Evolutionary conservation across 495 filamentous ascomycete species (phyloP).

Genomic region (Neurospora sp.): DNA sequence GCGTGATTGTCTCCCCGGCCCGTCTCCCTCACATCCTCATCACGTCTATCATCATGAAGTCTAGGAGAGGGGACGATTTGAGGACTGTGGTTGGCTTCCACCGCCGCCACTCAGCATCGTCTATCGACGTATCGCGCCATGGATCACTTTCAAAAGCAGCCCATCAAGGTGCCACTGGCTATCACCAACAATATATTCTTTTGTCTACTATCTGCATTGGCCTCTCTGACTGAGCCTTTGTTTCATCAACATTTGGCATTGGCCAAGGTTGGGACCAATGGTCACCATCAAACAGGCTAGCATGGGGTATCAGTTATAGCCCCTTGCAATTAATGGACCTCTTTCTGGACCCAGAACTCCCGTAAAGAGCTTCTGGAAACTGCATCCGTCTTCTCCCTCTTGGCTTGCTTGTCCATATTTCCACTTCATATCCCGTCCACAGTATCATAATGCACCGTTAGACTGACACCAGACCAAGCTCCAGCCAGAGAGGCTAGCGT

Average conservation of each 20-base stretch:
- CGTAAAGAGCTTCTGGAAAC: background rate
- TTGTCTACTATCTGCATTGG: background rate
- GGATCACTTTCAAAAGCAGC: background rate
- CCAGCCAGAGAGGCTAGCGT: background rate
- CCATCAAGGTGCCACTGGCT: background rate
- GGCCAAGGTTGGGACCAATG: background rate
- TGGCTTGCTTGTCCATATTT: background rate
- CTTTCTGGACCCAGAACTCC: too few relatives aligned
- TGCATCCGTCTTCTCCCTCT: background rate
- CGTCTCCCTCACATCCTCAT: background rate
- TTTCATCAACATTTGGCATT: background rate
- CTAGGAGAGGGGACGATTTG: background rate
- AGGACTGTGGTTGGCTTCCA: background rate
- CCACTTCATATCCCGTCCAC: background rate
- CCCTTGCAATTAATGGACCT: background rate
- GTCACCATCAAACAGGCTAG: background rate
- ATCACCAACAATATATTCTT: background rate
- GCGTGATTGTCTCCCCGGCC: background rate
- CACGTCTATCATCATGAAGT: background rate
- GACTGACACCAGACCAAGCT: background rate
- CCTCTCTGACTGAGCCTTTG: background rate
- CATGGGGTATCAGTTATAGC: background rate
- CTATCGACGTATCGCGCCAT: background rate
- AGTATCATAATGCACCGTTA: background rate
- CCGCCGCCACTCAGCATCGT: background rate